These are phyloP conservation scores for Eucalyptus brandiana DNA, from an alignment of 345 rosid genomes.

Conservation along the genomic window DNA sequence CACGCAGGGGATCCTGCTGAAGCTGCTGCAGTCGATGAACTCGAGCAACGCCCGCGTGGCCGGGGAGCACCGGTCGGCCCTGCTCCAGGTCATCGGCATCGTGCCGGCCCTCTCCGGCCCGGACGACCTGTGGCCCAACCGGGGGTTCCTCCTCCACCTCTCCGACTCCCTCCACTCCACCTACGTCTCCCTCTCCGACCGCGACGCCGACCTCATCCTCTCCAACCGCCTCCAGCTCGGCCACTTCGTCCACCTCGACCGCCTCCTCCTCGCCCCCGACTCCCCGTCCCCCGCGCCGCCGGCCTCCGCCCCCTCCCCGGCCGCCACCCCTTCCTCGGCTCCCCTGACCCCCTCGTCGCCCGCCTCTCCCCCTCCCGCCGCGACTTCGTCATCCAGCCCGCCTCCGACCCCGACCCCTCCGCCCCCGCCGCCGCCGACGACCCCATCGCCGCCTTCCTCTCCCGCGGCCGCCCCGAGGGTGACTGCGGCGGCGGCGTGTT, in stretches of 20 bases:
- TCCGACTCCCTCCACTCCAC: slow-evolving; percentile 96
- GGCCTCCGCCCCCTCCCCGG: slow-evolving; percentile 90
- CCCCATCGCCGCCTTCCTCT: not conserved
- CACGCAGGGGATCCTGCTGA: slow-evolving; percentile 74
- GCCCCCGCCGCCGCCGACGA: slow-evolving; percentile 13
- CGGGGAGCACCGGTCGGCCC: slow-evolving; percentile 95
- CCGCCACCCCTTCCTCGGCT: slow-evolving; percentile 75
- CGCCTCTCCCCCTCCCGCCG: slow-evolving; percentile 61
- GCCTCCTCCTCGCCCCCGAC: slow-evolving; percentile 42
- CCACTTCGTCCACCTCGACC: slow-evolving; percentile 80
- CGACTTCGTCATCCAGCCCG: slow-evolving; percentile 84
- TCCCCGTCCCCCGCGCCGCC: slow-evolving; percentile 67
- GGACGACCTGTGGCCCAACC: slow-evolving; percentile 88
- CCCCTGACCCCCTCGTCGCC: slow-evolving; percentile 78
- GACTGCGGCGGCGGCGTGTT: not conserved
- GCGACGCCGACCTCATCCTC: slow-evolving; percentile 83
- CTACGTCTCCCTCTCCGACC: slow-evolving; percentile 92
- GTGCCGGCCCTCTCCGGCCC: slow-evolving; percentile 92
- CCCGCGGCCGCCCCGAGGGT: not conserved
- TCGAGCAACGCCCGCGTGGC: slow-evolving; percentile 47
- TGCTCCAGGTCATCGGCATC: slow-evolving; percentile 80
- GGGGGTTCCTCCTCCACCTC: slow-evolving; percentile 93
- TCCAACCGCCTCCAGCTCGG: slow-evolving; percentile 95
- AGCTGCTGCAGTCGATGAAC: slow-evolving; percentile 88
- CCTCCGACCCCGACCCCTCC: not conserved